These are phyloP conservation scores for Passalora sequoiae DNA, from an alignment of 2,329 filamentous ascomycete species.

Conservation along the genomic window DNA sequence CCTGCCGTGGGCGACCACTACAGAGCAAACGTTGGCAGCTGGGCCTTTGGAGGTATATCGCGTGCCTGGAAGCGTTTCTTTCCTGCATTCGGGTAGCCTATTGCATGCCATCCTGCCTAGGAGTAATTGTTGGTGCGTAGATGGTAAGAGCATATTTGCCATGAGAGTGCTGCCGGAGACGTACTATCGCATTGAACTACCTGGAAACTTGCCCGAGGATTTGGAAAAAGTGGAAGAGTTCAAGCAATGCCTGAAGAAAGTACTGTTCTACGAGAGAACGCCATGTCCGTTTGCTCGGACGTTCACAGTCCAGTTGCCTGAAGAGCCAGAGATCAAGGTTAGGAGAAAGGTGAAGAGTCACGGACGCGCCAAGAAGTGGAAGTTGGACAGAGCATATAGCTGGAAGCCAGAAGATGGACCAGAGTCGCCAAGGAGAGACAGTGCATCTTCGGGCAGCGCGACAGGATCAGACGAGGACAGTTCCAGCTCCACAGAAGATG, in stretches of 20 bases:
- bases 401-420: constrained; percentile 44
- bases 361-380: constrained; percentile 50
- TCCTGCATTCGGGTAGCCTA: constrained; percentile 77
- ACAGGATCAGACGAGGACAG: constrained; percentile 21
- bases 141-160: constrained; percentile 79
- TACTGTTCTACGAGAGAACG: constrained; percentile 82
- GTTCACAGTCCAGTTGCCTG: constrained; percentile 69
- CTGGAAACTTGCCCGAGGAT: constrained; percentile 60
- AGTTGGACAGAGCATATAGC: constrained; percentile 39
- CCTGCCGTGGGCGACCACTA: constrained; percentile 67
- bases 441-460: constrained; percentile 20
- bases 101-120: constrained; percentile 82
- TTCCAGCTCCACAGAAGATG: constrained; percentile 16
- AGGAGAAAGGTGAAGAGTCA: constrained; percentile 61
- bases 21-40: constrained; percentile 75
- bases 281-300: constrained; percentile 76
- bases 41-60: constrained; percentile 79
- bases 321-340: constrained; percentile 58
- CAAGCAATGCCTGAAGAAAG: constrained; percentile 62
- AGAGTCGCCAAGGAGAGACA: constrained; percentile 16
- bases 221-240: constrained; percentile 60
- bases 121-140: constrained; percentile 91
- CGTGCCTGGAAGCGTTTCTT: constrained; percentile 78
- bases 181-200: constrained; percentile 87
- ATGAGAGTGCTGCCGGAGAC: constrained; percentile 75